Percentiles rank a stretch among this genome's conserved stretches.
Conservation (phyloP, 805 yeast genomes). For the Candida xyloterini region DNA sequence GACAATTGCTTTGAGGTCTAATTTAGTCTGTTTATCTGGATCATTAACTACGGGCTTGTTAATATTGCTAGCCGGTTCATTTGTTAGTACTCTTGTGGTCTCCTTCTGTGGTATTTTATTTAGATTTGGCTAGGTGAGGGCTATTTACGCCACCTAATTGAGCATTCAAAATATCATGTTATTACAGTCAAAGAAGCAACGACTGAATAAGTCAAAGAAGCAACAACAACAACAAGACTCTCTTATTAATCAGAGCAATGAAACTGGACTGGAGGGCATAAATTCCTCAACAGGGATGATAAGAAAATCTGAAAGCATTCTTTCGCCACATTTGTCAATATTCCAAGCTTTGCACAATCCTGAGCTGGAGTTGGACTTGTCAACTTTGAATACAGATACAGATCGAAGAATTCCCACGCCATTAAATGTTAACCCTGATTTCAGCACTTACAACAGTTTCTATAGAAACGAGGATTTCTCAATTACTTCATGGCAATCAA, state of each 20-base stretch:
- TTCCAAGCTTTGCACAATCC: constrained; percentile 34
- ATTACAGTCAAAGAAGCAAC: constrained; percentile 15
- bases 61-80: background rate
- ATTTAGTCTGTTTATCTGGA: background rate
- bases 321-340: constrained; percentile 34
- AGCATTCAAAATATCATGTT: constrained; percentile 7
- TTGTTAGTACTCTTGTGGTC: background rate
- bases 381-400: constrained; percentile 6
- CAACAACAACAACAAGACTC: constrained; percentile 6
- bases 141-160: constrained; percentile 4
- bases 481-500: constrained; percentile 35
- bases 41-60: background rate
- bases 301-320: constrained; percentile 16
- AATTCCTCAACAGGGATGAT: constrained; percentile 7
- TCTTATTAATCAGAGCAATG: background rate
- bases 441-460: constrained; percentile 5
- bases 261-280: constrained; percentile 2
- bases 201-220: constrained; percentile 7
- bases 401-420: constrained; percentile 5
- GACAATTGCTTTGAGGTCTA: constrained; percentile 3
- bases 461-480: constrained; percentile 30
- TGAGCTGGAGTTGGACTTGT: constrained; percentile 27
- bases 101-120: too few species aligned
- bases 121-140: background rate
- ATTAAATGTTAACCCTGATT: background rate